These are phyloP conservation scores for Planoprotostelium fungivorum DNA, from an alignment of 78 protist species.

Conservation along the genomic window DNA sequence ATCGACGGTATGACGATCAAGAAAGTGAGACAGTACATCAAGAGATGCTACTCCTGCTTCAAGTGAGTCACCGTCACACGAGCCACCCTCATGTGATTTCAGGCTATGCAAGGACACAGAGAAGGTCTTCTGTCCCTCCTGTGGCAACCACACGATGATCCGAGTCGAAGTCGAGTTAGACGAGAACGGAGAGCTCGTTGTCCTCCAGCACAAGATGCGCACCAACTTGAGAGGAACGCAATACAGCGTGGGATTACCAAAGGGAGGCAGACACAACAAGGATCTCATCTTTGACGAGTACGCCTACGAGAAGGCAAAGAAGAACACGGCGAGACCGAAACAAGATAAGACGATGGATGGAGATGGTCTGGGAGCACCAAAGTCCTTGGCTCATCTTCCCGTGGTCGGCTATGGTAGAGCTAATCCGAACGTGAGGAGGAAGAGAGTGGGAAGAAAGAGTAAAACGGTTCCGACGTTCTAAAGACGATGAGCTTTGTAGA, in stretches of 20 bases:
- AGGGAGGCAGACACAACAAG: background rate
- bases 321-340: background rate
- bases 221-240: constrained; percentile 5
- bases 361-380: constrained; percentile 6
- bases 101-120: constrained; percentile 16
- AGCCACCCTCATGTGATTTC: constrained; percentile 21
- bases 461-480: constrained; percentile 33
- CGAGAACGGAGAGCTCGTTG: constrained; percentile 30
- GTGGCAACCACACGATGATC: constrained; percentile 63
- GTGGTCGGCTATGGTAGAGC: constrained; percentile 56
- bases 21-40: constrained; percentile 65
- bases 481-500: too few species aligned
- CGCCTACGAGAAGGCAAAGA: constrained; percentile 1
- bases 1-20: constrained; percentile 68
- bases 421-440: constrained; percentile 64
- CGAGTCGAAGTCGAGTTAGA: constrained; percentile 13
- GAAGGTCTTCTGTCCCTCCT: constrained; percentile 51
- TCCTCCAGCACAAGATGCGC: background rate
- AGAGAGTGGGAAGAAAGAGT: constrained; percentile 52
- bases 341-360: background rate
- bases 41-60: constrained; percentile 82
- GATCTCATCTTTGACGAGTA: background rate
- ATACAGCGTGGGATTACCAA: background rate
- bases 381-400: background rate
- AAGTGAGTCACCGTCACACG: constrained; percentile 30